Evolutionary conservation across 768 basidiomycete species (phyloP).

Genomic region (Kondoa malvinella): DNA sequence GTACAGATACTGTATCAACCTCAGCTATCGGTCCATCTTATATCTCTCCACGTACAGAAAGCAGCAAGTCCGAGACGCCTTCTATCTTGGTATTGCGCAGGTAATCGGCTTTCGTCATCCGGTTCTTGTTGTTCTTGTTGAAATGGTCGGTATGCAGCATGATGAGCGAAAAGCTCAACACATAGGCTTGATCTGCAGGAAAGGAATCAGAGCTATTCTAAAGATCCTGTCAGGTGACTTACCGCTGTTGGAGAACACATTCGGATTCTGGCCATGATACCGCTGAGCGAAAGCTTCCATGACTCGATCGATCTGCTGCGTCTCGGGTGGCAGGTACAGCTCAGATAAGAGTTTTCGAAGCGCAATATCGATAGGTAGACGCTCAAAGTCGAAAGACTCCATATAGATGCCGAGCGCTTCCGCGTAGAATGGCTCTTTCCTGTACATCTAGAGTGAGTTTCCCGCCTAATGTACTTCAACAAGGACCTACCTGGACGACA

Average conservation of each 20-base stretch:
- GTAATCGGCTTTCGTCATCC: conserved; percentile 92
- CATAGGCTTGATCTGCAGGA: conserved; percentile 56
- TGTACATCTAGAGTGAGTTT: conserved; percentile 29
- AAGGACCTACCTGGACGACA: conserved; percentile 1
- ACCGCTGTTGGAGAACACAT: conserved; percentile 63
- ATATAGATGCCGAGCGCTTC: conserved; percentile 57
- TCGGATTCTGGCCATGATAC: conserved; percentile 68
- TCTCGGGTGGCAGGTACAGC: conserved; percentile 78
- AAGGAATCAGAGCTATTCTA: conserved; percentile 76
- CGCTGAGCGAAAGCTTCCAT: conserved; percentile 84
- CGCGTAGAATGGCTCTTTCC: conserved; percentile 53
- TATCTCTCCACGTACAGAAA: no score
- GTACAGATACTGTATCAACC: conserved; percentile 90
- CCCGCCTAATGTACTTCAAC: not conserved
- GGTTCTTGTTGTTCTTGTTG: conserved; percentile 91
- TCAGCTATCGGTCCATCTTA: no score
- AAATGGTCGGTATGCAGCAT: conserved; percentile 94
- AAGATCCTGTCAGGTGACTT: conserved; percentile 82
- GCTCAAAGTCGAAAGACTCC: conserved; percentile 53
- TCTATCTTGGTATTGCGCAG: conserved; percentile 77
- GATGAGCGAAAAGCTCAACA: conserved; percentile 89
- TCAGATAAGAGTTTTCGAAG: conserved; percentile 78
- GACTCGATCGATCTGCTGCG: conserved; percentile 94
- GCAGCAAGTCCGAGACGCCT: conserved; percentile 59
- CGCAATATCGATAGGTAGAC: conserved; percentile 77